A percentile compares a stretch with the other conserved stretches of the same genome.
Conservation (phyloP, 257 asterid genomes). For the Jacaranda mimosifolia region DNA sequence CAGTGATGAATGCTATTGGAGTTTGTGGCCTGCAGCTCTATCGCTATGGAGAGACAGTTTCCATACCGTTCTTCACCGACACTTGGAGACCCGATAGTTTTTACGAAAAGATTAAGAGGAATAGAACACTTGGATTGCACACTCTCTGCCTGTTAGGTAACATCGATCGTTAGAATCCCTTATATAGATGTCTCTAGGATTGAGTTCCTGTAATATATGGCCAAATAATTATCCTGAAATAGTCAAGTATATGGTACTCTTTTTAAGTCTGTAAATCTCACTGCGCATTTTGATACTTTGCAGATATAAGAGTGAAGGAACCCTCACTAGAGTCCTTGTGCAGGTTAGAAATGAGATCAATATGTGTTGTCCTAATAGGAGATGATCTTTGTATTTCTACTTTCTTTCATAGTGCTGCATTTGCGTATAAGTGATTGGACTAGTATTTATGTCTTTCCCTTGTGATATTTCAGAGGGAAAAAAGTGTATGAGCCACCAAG, state of each 20-base stretch:
- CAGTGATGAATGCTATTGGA: constrained; percentile 94
- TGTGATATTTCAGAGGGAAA: constrained; percentile 65
- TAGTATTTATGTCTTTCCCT: constrained; percentile 12
- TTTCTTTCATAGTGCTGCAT: background rate
- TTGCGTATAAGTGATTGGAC: background rate
- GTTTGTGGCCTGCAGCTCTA: constrained; percentile 95
- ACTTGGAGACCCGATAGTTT: constrained; percentile 98
- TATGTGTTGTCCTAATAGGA: background rate
- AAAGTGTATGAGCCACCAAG: constrained; percentile 89
- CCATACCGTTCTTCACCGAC: constrained; percentile 90
- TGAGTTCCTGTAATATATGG: background rate
- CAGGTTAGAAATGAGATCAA: constrained; percentile 62
- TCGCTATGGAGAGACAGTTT: constrained; percentile 88
- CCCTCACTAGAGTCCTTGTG: constrained; percentile 88
- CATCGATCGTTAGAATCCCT: background rate
- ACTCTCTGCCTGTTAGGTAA: constrained; percentile 93
- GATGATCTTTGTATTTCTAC: background rate
- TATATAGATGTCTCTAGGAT: constrained; percentile 4
- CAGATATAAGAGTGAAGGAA: constrained; percentile 91
- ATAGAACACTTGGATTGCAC: constrained; percentile 73
- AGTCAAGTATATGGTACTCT: background rate
- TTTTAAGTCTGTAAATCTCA: constrained; percentile 21
- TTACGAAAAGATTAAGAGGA: constrained; percentile 77
- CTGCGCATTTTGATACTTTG: constrained; percentile 31
- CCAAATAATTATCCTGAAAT: background rate